phyloP scores from a whole-genome alignment of 257 asterid genomes.

The Plantago elongata region DNA sequence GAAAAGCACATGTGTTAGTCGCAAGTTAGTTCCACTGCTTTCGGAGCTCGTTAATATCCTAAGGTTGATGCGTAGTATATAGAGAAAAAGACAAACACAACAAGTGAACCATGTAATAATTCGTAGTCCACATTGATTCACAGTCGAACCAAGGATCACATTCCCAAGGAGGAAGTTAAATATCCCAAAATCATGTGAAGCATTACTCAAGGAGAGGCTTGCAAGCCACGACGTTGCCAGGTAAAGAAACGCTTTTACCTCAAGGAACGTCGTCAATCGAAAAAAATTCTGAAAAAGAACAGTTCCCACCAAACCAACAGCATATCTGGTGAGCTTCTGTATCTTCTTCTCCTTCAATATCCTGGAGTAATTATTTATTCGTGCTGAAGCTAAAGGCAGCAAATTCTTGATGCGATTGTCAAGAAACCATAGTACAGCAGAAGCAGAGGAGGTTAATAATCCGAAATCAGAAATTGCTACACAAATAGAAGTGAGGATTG shows the following conservation, averaged over 20 bases:
- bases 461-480: background rate
- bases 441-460: background rate
- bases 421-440: background rate
- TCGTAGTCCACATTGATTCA: slow-evolving; percentile 5
- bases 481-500: background rate
- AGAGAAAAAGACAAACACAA: slow-evolving; percentile 3
- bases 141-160: slow-evolving; percentile 16
- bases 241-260: slow-evolving; percentile 21
- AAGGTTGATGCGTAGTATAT: background rate
- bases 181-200: slow-evolving; percentile 13
- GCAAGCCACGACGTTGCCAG: slow-evolving; percentile 17
- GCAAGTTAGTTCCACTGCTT: background rate
- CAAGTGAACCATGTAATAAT: slow-evolving; percentile 8
- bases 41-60: background rate
- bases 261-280: slow-evolving; percentile 5
- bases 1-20: too few relatives aligned
- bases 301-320: slow-evolving; percentile 15
- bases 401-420: background rate
- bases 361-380: too few relatives aligned
- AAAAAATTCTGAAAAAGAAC: slow-evolving; percentile 22
- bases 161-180: slow-evolving; percentile 20
- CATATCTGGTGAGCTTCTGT: slow-evolving; percentile 2
- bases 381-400: slow-evolving; percentile 1
- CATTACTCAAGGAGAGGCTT: background rate
- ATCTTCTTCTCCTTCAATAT: background rate